Conservation (phyloP, 345 rosid genomes). For the Eucalyptus regnans region DNA sequence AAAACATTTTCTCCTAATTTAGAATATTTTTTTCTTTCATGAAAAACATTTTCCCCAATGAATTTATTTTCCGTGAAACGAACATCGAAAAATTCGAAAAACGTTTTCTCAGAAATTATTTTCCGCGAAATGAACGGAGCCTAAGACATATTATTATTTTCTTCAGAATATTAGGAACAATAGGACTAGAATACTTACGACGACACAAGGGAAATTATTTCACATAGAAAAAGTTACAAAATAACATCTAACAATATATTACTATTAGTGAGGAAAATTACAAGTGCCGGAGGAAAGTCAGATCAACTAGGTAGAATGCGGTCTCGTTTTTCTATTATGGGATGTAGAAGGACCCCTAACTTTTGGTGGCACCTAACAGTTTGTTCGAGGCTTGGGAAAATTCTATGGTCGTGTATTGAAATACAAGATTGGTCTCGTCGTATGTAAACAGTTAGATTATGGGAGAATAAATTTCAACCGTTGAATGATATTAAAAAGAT, state of each 20-base stretch:
- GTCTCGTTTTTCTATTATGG: not conserved
- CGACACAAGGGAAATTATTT: not conserved
- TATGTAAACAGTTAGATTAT: not conserved
- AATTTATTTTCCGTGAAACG: no score
- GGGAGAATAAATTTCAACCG: not conserved
- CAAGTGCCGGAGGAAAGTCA: not conserved
- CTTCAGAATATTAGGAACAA: not conserved
- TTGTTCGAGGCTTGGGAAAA: not conserved
- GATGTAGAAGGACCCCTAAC: not conserved
- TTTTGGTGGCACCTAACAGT: not conserved
- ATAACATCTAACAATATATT: not conserved
- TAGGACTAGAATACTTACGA: not conserved
- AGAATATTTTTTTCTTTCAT: no score
- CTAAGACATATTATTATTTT: not conserved
- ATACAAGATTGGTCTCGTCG: not conserved
- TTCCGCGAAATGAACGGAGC: no score
- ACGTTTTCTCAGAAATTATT: no score
- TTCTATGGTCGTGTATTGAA: not conserved
- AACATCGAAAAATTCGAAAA: no score
- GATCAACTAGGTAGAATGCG: not conserved
- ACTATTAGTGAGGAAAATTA: not conserved
- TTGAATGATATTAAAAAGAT: not conserved
- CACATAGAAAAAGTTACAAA: not conserved
- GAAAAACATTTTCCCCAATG: no score
- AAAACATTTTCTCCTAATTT: no score